phyloP scores from a whole-genome alignment of 2,329 filamentous ascomycete species.

The Trichophyton equinum region DNA sequence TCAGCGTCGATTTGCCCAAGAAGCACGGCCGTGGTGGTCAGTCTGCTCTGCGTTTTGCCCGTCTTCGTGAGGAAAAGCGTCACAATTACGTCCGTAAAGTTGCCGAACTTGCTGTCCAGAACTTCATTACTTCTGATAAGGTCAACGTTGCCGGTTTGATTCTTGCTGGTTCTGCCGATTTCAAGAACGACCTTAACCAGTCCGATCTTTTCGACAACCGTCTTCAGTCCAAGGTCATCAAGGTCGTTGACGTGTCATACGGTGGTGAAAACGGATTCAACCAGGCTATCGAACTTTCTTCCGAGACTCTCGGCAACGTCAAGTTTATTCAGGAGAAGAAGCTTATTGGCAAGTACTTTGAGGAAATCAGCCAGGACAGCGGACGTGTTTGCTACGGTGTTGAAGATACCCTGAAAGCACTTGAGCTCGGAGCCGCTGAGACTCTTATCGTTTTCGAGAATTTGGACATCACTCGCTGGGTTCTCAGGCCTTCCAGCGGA shows the following conservation, averaged over 20 bases:
- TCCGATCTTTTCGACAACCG: conserved; percentile 95
- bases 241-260: conserved; percentile 97
- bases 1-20: conserved; percentile 96
- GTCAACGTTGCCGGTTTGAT: conserved; percentile 94
- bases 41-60: conserved; percentile 96
- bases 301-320: conserved; percentile 95
- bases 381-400: conserved; percentile 97
- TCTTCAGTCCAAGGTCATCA: conserved; percentile 90
- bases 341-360: conserved; percentile 96
- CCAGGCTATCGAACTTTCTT: conserved; percentile 90
- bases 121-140: conserved; percentile 97
- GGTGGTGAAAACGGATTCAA: conserved; percentile 99
- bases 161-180: conserved; percentile 92
- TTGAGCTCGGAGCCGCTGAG: conserved; percentile 91
- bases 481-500: conserved; percentile 66
- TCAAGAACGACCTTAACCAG: conserved; percentile 97
- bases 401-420: conserved; percentile 90
- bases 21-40: conserved; percentile 99
- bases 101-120: conserved; percentile 92
- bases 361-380: conserved; percentile 96
- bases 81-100: conserved; percentile 99
- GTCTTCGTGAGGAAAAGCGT: conserved; percentile 97
- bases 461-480: conserved; percentile 84
- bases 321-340: conserved; percentile 99
- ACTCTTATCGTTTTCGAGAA: conserved; percentile 95